Evolutionary conservation across 345 rosid genomes (phyloP), one percentile per base, ranked within the genome.

Genomic region (Salix purpurea): DNA sequence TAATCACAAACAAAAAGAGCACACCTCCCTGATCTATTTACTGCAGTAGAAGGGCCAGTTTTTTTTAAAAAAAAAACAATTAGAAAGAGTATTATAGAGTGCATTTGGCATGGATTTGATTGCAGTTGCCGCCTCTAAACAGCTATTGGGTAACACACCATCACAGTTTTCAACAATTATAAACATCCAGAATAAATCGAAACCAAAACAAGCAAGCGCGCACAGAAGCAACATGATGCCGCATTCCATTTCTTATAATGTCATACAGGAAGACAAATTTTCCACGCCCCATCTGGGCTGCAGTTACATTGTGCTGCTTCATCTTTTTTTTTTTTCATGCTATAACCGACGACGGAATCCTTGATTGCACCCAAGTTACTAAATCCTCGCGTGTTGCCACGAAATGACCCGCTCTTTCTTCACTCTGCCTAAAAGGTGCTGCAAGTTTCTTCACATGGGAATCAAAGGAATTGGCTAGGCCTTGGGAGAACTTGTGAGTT

Each of bases 311-410:
- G 21, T 7, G 19, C 15, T 24, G 34, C 34, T 32, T 32, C 34
- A 32, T 32, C 34, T 32, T 32, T 70, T n/a, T 71, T 28, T 19
- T 56, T 64, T 73, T 80, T 40, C 46, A 85, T 36, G 84, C 77
- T 10, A 74, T 32, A 40, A 74, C 26, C 23, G 84, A 15, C 8
- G 89, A 80, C 75, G 87, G 86, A 70, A 69, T 69, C 85, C 87
- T 88, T 14, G 97, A 88, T 74, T 86, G 91, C 69, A 90, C 76
- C 97, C 97, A 94, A 2, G 79, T 76, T 56, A 91, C 89, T 71
- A 94, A 67, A 77, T 92, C 97, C 75, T 91, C 94, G 73, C 89
- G 88, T 6, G 88, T 86, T 39, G 99, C 97, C n/a, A 90, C 90
- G 71, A 93, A 95, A 72, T 79, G 74, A 80, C 97, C 97, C 0